A percentile compares a stretch with the other conserved stretches of the same genome.
phyloP scores from a whole-genome alignment of 352 stramenopile species.

The Phytophthora aleatoria region DNA sequence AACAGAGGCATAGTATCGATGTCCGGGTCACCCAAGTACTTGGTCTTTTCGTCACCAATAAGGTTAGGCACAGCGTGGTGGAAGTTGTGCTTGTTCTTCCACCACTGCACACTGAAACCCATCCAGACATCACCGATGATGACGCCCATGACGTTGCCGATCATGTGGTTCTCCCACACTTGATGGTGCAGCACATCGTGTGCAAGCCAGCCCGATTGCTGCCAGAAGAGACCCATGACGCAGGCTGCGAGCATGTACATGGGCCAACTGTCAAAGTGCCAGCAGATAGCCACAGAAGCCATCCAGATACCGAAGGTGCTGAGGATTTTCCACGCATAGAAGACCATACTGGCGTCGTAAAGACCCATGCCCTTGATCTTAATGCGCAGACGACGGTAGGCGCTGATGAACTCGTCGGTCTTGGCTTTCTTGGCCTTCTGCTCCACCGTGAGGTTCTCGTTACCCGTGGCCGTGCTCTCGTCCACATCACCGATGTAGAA shows the following conservation, averaged over 20 bases:
- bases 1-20: constrained; percentile 99
- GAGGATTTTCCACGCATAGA: constrained; percentile 96
- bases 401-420: constrained; percentile 94
- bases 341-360: constrained; percentile 92
- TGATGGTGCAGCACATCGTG: constrained; percentile 98
- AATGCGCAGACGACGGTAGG: constrained; percentile 94
- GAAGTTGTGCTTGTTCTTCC: constrained; percentile 99
- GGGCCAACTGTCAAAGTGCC: constrained; percentile 67
- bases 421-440: constrained; percentile 52
- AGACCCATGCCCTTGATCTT: constrained; percentile 96
- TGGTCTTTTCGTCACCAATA: constrained; percentile 87
- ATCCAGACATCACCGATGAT: constrained; percentile 97
- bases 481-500: constrained; percentile 98
- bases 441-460: constrained; percentile 43
- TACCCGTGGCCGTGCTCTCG: constrained; percentile 48
- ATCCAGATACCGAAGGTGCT: constrained; percentile 93
- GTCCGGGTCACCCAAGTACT: constrained; percentile 94
- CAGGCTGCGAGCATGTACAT: constrained; percentile 93
- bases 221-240: constrained; percentile 97
- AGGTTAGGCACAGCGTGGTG: constrained; percentile 98
- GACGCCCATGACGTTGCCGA: constrained; percentile 93
- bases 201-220: constrained; percentile 98
- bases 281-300: constrained; percentile 87
- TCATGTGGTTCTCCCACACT: constrained; percentile 95
- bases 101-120: constrained; percentile 97